Base-by-base conservation (phyloP, 2,329 filamentous ascomycete species). In the Aaosphaeria arxii region DNA sequence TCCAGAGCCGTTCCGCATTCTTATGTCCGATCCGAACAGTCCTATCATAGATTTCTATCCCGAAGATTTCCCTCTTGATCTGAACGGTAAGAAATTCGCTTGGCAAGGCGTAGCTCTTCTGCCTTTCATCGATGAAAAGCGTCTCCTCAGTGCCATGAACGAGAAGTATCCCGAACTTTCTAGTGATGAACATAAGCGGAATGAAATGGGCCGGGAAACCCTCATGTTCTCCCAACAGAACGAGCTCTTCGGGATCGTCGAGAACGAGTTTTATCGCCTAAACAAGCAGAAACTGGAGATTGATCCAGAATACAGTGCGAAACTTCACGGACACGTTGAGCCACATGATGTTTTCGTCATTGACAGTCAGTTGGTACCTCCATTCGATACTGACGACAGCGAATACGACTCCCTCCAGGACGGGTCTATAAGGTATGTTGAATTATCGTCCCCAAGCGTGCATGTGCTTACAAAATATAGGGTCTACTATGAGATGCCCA, bases 21-120 rank as follows among this genome's bases (percentile, higher is more conserved):
- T 99, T 13, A 99, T 99, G 94, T 87, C 86, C 29, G 79, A 95
- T 7, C 79, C 87, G 11, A 84, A 95, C 41, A 96, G 91, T 62
- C 85, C 91, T 42, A 97, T 99, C 59, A 89, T 96, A 56, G 92
- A 99, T 68, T 99, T 99, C 70, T 99, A 99, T 62, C 95, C 95
- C 0, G 88, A 91, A 63, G 89, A 96, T 28, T 99, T 99, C 60
- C 84, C 88, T 11, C 82, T 97, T 45, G 94, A 99, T 69, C 74
- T 97, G 39, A 99, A 99, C 57, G 94, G 94, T 46, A 97, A 97
- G 76, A 99, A 97, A 68, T 95, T 96, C 74, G 90, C 91, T 0
- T 99, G 95, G 94, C 92, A 97, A 69, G 94, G 94, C 54, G 87
- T 99, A 45, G 91, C 90, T 3, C 77, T 99, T 17, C 79, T 99